These are phyloP conservation scores for Phytophthora meadii DNA, from an alignment of 352 stramenopile genomes.

Conservation along the genomic window DNA sequence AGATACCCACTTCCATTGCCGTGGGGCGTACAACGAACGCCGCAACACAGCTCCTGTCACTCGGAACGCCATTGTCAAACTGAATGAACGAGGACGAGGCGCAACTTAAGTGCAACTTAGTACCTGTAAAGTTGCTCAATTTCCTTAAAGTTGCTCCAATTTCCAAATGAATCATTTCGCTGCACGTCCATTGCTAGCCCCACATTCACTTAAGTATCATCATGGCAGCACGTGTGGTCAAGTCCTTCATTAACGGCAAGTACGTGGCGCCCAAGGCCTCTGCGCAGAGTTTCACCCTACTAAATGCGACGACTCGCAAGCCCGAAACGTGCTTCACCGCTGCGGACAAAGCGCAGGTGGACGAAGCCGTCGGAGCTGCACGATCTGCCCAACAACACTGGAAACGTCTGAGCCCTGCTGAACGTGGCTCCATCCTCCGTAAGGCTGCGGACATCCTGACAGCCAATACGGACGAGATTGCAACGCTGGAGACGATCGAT, in stretches of 20 bases:
- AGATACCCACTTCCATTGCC: background rate
- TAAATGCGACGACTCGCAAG: conserved; percentile 59
- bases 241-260: conserved; percentile 82
- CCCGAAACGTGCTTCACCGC: conserved; percentile 65
- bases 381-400: conserved; percentile 64
- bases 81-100: too few relatives aligned
- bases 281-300: conserved; percentile 50
- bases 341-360: conserved; percentile 55
- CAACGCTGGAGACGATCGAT: conserved; percentile 78
- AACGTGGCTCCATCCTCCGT: conserved; percentile 71
- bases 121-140: background rate
- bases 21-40: background rate
- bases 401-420: conserved; percentile 60
- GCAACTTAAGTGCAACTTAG: background rate
- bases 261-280: conserved; percentile 39
- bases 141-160: background rate
- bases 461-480: conserved; percentile 67
- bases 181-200: conserved; percentile 4
- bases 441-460: conserved; percentile 69
- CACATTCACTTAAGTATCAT: background rate
- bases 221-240: conserved; percentile 45
- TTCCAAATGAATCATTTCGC: conserved; percentile 20
- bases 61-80: conserved; percentile 21
- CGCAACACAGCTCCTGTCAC: conserved; percentile 1
- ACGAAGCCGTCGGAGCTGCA: conserved; percentile 54